phyloP scores from a whole-genome alignment of 805 yeast species.

The Yamadazyma akitaensis region DNA sequence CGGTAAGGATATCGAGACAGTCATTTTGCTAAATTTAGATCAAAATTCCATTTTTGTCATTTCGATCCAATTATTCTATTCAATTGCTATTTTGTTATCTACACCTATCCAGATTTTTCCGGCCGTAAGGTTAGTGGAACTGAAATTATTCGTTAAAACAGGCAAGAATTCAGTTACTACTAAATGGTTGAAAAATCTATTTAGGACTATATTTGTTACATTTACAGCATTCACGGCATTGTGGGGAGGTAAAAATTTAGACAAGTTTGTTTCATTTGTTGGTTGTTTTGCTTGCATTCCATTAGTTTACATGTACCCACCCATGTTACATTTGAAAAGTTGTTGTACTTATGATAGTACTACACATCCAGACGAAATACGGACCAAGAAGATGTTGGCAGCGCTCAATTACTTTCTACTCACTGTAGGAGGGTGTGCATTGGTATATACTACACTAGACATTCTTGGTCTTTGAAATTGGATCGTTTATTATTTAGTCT shows the following conservation, averaged over 20 bases:
- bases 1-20: conserved; percentile 63
- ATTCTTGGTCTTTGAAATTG: conserved; percentile 28
- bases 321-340: conserved; percentile 63
- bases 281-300: conserved; percentile 88
- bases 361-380: conserved; percentile 17
- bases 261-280: conserved; percentile 72
- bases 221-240: conserved; percentile 58
- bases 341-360: conserved; percentile 32
- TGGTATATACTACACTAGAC: conserved; percentile 67
- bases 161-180: conserved; percentile 53
- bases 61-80: conserved; percentile 65
- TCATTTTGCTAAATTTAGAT: conserved; percentile 68
- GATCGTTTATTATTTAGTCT: background rate
- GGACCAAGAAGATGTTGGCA: conserved; percentile 36
- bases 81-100: conserved; percentile 69
- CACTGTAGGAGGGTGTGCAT: conserved; percentile 54
- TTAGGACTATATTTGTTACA: conserved; percentile 53
- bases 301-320: conserved; percentile 82
- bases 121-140: conserved; percentile 70
- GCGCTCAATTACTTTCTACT: conserved; percentile 48
- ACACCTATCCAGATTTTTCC: conserved; percentile 83
- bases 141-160: conserved; percentile 49
- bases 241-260: conserved; percentile 66
- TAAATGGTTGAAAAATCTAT: conserved; percentile 66
- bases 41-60: conserved; percentile 61